phyloP scores from a whole-genome alignment of 2,329 filamentous ascomycete species.

The Myrmaecium sp. region DNA sequence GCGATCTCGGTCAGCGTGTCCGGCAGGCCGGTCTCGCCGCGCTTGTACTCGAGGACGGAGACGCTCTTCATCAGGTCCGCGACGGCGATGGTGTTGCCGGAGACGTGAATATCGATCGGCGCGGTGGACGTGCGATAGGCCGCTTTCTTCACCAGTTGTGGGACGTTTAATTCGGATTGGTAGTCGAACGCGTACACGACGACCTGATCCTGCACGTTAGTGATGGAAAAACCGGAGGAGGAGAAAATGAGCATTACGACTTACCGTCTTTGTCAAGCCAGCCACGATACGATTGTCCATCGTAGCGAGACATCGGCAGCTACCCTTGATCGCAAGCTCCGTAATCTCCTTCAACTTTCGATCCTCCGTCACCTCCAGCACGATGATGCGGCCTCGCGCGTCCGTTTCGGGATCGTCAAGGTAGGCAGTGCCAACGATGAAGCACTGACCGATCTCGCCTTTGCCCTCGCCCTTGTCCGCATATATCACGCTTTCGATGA shows the following conservation, averaged over 20 bases:
- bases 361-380: slow-evolving; percentile 67
- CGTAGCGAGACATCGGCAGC: slow-evolving; percentile 62
- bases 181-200: slow-evolving; percentile 40
- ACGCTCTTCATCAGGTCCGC: slow-evolving; percentile 91
- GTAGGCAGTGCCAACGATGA: slow-evolving; percentile 81
- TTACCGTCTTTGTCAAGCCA: slow-evolving; percentile 73
- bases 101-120: slow-evolving; percentile 64
- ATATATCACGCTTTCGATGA: slow-evolving; percentile 72
- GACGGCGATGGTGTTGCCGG: slow-evolving; percentile 60
- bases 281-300: slow-evolving; percentile 60
- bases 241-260: slow-evolving; percentile 7
- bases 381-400: slow-evolving; percentile 60
- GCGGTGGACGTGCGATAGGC: slow-evolving; percentile 69
- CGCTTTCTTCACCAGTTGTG: slow-evolving; percentile 49
- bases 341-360: slow-evolving; percentile 56
- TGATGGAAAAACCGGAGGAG: background rate
- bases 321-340: slow-evolving; percentile 55
- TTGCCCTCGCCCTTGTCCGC: slow-evolving; percentile 50
- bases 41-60: slow-evolving; percentile 55
- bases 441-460: slow-evolving; percentile 49
- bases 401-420: slow-evolving; percentile 40
- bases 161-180: slow-evolving; percentile 34
- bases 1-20: slow-evolving; percentile 56
- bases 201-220: slow-evolving; percentile 26
- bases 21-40: slow-evolving; percentile 37